A percentile compares a stretch with the other conserved stretches of the same genome.
Evolutionary conservation across 2,329 filamentous ascomycete genomes (phyloP).

Genomic region (Ophiosphaerella herpotricha): DNA sequence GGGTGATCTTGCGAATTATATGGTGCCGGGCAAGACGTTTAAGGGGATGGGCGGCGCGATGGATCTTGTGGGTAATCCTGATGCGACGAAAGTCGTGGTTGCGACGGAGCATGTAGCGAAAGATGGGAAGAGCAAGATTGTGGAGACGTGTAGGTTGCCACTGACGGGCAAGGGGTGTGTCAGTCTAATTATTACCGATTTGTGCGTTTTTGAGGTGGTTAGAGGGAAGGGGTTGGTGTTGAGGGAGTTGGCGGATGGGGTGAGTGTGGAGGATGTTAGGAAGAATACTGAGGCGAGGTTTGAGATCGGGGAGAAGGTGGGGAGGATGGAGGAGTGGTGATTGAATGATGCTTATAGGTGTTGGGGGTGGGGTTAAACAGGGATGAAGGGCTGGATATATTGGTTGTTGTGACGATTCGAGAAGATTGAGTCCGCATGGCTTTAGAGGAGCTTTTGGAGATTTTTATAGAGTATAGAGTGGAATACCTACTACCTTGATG

Average conservation of each 20-base stretch:
- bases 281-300: conserved; percentile 87
- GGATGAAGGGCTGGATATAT: too few relatives aligned
- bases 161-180: conserved; percentile 45
- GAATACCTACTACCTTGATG: too few relatives aligned
- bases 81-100: conserved; percentile 83
- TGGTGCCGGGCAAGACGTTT: conserved; percentile 82
- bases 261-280: conserved; percentile 84
- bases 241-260: conserved; percentile 81
- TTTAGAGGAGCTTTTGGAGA: too few relatives aligned
- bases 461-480: too few relatives aligned
- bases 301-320: conserved; percentile 74
- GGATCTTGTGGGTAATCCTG: conserved; percentile 86
- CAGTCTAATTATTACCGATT: conserved; percentile 47
- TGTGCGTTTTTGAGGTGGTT: conserved; percentile 67
- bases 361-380: neutral
- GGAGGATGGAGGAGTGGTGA: conserved; percentile 65
- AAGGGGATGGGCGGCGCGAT: conserved; percentile 93
- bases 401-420: too few relatives aligned
- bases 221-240: conserved; percentile 71
- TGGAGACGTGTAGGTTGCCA: conserved; percentile 63
- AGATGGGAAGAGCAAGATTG: conserved; percentile 88
- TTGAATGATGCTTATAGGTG: neutral
- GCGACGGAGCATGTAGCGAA: conserved; percentile 95
- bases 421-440: too few relatives aligned
- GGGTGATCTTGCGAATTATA: conserved; percentile 89